Evolutionary conservation across 176 grass and related monocot genomes (phyloP).

Genomic region (Otatea glauca): DNA sequence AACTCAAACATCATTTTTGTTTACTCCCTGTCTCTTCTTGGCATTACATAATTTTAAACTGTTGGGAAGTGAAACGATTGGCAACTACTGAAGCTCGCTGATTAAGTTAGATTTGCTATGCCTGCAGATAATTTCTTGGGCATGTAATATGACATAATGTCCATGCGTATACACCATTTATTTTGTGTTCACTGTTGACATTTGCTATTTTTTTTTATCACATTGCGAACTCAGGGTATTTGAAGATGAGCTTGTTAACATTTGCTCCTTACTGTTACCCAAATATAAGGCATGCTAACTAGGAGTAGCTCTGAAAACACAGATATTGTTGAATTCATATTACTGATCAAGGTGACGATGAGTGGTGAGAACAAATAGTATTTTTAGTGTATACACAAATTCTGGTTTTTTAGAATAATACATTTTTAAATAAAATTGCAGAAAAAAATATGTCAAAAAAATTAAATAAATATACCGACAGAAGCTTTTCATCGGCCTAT

Average conservation of each 20-base stretch:
- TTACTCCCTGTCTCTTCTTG: slow-evolving; percentile 8
- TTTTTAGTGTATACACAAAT: no score
- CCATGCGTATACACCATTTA: neutral
- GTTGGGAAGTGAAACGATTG: neutral
- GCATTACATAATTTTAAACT: neutral
- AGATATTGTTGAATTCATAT: neutral
- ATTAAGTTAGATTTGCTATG: neutral
- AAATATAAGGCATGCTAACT: neutral
- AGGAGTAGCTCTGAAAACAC: slow-evolving; percentile 7
- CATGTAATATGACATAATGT: neutral
- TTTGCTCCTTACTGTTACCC: neutral
- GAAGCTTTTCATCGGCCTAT: no score
- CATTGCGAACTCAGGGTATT: neutral
- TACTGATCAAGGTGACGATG: no score
- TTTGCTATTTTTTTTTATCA: no score
- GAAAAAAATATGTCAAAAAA: no score
- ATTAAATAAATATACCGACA: no score
- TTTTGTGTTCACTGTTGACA: slow-evolving; percentile 4
- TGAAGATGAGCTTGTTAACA: neutral
- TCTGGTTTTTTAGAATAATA: no score
- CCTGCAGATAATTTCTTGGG: neutral
- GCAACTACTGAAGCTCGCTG: neutral
- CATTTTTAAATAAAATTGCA: no score
- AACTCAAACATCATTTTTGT: neutral
- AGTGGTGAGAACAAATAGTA: no score